Evolutionary conservation across 768 basidiomycete species (phyloP).

Genomic region (Leccinum pellstonianum): DNA sequence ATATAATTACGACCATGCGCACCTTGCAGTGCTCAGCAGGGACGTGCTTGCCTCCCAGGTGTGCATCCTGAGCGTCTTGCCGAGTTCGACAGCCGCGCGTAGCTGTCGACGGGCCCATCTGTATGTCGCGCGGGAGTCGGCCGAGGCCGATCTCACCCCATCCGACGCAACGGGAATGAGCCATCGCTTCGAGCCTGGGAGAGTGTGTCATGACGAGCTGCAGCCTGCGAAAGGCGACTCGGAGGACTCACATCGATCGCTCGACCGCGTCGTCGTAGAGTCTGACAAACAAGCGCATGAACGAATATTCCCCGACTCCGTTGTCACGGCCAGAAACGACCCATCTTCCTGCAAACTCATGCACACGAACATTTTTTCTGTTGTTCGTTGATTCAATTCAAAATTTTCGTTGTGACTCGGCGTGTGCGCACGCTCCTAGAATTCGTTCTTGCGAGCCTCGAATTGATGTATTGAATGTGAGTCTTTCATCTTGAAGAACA

Average conservation of each 20-base stretch:
- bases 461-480: too few relatives aligned
- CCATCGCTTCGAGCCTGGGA: constrained; percentile 66
- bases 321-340: too few relatives aligned
- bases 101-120: constrained; percentile 62
- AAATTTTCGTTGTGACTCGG: too few relatives aligned
- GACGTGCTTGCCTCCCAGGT: constrained; percentile 77
- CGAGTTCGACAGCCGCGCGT: constrained; percentile 58
- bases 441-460: too few relatives aligned
- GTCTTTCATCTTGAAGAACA: too few relatives aligned
- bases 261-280: constrained; percentile 73
- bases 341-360: too few relatives aligned
- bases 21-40: constrained; percentile 65
- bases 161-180: constrained; percentile 79
- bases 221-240: not conserved
- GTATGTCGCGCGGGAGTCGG: constrained; percentile 59
- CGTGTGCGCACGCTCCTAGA: too few relatives aligned
- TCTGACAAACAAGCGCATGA: constrained; percentile 32
- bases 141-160: constrained; percentile 90
- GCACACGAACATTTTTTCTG: too few relatives aligned
- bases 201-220: not conserved
- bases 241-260: constrained; percentile 53
- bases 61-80: constrained; percentile 77
- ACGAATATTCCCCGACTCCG: too few relatives aligned
- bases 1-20: constrained; percentile 7
- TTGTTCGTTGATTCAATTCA: too few relatives aligned